phyloP scores from a whole-genome alignment of 805 yeast genomes.

The Saturnispora kantuleensis region DNA sequence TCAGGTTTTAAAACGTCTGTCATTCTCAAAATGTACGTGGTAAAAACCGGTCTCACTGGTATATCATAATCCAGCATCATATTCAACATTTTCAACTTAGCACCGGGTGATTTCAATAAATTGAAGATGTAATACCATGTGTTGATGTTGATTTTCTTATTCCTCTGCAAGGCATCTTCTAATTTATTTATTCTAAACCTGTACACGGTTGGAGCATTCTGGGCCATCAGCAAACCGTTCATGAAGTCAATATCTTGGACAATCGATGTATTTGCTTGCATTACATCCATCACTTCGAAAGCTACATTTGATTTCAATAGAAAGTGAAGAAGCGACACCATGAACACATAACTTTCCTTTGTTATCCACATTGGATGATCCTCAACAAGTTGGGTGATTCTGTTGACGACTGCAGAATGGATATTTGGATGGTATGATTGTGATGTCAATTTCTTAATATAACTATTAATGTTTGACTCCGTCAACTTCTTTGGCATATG shows the following conservation, averaged over 20 bases:
- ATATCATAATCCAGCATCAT: constrained; percentile 18
- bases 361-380: constrained; percentile 12
- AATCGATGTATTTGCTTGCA: constrained; percentile 15
- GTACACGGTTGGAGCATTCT: constrained; percentile 13
- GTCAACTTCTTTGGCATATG: constrained; percentile 9
- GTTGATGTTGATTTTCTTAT: constrained; percentile 16
- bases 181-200: constrained; percentile 14
- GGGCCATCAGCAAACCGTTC: constrained; percentile 17
- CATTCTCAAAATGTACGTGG: constrained; percentile 14
- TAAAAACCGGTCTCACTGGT: constrained; percentile 17
- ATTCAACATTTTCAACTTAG: constrained; percentile 16
- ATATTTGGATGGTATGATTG: constrained; percentile 13
- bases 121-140: constrained; percentile 24
- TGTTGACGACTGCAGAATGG: constrained; percentile 11
- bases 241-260: constrained; percentile 22
- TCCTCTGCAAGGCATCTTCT: constrained; percentile 11
- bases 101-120: constrained; percentile 12
- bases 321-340: constrained; percentile 17
- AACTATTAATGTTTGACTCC: constrained; percentile 12
- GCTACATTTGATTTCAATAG: constrained; percentile 12
- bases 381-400: constrained; percentile 11
- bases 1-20: constrained; percentile 13
- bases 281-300: constrained; percentile 14
- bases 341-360: constrained; percentile 15
- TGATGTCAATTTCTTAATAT: constrained; percentile 14